phyloP scores from a whole-genome alignment of 352 stramenopile species.

The Phytophthora quininea region DNA sequence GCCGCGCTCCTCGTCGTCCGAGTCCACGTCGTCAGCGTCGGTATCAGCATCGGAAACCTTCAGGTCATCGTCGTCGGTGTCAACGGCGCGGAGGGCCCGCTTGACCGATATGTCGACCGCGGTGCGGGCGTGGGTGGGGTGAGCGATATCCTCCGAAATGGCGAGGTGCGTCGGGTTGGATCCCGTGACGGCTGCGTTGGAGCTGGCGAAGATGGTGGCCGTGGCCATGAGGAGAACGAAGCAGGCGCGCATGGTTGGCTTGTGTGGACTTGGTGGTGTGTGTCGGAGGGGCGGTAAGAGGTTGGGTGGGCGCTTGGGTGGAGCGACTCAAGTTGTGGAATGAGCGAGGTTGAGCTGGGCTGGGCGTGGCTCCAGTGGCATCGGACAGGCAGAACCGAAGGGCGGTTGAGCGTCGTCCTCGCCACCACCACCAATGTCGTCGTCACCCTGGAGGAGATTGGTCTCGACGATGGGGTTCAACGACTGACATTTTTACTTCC shows the following conservation, averaged over 20 bases:
- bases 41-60: no score
- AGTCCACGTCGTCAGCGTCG: neutral
- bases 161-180: neutral
- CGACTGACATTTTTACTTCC: no score
- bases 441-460: no score
- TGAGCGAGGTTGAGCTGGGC: neutral
- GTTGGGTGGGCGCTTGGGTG: neutral
- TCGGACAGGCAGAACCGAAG: no score
- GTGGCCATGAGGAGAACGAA: neutral
- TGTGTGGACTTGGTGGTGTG: no score
- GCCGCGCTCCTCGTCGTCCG: neutral
- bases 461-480: no score
- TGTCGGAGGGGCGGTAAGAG: neutral
- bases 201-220: neutral
- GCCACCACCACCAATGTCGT: no score
- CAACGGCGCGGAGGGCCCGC: neutral
- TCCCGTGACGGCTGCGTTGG: neutral
- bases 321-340: neutral
- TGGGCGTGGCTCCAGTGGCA: no score
- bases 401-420: no score
- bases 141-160: neutral
- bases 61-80: neutral
- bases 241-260: neutral
- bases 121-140: neutral
- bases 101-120: neutral